These are phyloP conservation scores for Juglanconis oblonga DNA, from an alignment of 2,329 filamentous ascomycete genomes.

Conservation along the genomic window DNA sequence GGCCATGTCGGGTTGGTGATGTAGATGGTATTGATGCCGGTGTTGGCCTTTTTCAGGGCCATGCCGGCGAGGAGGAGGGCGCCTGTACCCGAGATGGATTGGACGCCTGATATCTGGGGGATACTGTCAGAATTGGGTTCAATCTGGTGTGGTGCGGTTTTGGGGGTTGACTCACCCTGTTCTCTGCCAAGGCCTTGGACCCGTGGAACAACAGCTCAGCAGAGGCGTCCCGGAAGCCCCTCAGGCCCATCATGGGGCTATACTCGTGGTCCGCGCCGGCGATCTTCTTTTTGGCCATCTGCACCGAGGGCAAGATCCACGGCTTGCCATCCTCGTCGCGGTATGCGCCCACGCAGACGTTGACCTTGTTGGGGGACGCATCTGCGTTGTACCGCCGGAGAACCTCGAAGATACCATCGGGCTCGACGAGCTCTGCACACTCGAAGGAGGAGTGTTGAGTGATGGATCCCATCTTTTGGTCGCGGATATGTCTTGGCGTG, in stretches of 20 bases:
- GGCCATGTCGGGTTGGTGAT: slow-evolving; percentile 40
- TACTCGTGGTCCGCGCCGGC: slow-evolving; percentile 33
- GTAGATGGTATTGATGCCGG: slow-evolving; percentile 28
- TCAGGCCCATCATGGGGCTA: slow-evolving; percentile 33
- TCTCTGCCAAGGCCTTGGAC: slow-evolving; percentile 25
- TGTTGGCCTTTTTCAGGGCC: slow-evolving; percentile 26
- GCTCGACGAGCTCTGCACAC: slow-evolving; percentile 13
- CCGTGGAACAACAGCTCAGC: slow-evolving; percentile 30
- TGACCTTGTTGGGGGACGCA: slow-evolving; percentile 30
- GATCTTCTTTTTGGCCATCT: slow-evolving; percentile 23
- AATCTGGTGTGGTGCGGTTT: background rate
- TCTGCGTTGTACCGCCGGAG: slow-evolving; percentile 29
- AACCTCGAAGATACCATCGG: slow-evolving; percentile 18
- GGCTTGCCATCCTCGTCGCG: slow-evolving; percentile 35
- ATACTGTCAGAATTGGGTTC: background rate
- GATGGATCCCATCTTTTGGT: slow-evolving; percentile 10
- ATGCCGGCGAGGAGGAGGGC: slow-evolving; percentile 34
- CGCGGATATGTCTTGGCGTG: background rate
- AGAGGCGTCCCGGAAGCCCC: slow-evolving; percentile 30
- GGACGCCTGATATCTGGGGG: slow-evolving; percentile 20
- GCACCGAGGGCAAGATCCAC: slow-evolving; percentile 37
- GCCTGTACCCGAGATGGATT: slow-evolving; percentile 40
- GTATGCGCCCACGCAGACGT: slow-evolving; percentile 37
- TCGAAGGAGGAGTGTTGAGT: slow-evolving; percentile 12
- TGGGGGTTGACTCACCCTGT: slow-evolving; percentile 24